These are phyloP conservation scores for Akanthomyces muscarius DNA, from an alignment of 2,329 filamentous ascomycete genomes.

Conservation along the genomic window DNA sequence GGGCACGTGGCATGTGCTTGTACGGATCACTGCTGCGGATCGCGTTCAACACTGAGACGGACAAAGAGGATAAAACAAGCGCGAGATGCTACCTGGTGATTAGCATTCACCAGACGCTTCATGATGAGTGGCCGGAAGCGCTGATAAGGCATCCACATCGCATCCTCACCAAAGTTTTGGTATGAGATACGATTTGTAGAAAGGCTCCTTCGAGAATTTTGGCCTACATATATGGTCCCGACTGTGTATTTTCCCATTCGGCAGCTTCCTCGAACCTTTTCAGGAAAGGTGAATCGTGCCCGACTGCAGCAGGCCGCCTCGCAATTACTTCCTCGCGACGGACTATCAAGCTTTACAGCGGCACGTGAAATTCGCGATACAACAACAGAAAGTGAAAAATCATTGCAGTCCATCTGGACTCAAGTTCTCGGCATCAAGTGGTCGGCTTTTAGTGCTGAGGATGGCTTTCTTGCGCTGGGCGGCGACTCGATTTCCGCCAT, in stretches of 20 bases:
- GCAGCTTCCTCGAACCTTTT: not conserved
- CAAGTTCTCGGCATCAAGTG: not conserved
- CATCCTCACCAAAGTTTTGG: not conserved
- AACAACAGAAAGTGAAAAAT: not conserved
- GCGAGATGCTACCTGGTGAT: not conserved
- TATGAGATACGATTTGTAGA: not conserved
- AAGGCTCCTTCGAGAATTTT: not conserved
- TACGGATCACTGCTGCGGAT: conserved; percentile 36
- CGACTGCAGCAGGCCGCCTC: not conserved
- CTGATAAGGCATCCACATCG: not conserved
- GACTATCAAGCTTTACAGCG: not conserved
- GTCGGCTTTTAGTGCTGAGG: conserved; percentile 16
- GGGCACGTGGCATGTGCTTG: conserved; percentile 18
- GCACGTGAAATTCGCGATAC: too few species aligned
- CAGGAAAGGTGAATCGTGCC: not conserved
- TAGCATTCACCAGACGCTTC: conserved; percentile 15
- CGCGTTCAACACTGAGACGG: conserved; percentile 21
- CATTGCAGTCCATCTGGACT: not conserved
- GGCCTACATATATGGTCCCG: not conserved
- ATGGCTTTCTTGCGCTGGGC: not conserved
- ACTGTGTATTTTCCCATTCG: not conserved
- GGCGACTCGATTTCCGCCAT: conserved; percentile 46
- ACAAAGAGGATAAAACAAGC: not conserved
- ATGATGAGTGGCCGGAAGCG: conserved; percentile 17
- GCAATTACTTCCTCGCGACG: not conserved